Conservation (phyloP, 768 basidiomycete genomes). For the Asterophora lycoperdoides region DNA sequence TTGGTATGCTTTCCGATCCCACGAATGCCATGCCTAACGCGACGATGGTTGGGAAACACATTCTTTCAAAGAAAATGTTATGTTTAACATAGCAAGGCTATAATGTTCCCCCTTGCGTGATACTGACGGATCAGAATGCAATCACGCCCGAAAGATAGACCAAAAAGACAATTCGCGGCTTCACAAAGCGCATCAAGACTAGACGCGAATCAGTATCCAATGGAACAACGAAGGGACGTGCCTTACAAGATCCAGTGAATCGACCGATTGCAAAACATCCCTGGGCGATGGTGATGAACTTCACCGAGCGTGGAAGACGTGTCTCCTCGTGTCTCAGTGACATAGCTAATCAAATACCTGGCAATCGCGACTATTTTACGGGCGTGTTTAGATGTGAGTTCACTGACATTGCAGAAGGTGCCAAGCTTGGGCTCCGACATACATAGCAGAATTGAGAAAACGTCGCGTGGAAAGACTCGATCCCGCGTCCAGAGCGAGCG, state of each 20-base stretch:
- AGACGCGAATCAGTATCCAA: neutral
- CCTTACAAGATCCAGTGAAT: constrained; percentile 28
- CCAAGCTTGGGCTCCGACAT: constrained; percentile 30
- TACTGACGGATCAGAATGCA: constrained; percentile 26
- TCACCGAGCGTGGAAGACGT: constrained; percentile 24
- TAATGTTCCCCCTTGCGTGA: constrained; percentile 26
- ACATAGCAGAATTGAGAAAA: constrained; percentile 31
- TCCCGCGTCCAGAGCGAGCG: constrained; percentile 27
- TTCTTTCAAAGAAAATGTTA: constrained; percentile 34
- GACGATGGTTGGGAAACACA: constrained; percentile 34
- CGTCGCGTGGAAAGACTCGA: constrained; percentile 28
- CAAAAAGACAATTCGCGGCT: constrained; percentile 27
- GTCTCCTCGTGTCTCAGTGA: constrained; percentile 23
- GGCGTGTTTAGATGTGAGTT: neutral
- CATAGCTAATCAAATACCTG: constrained; percentile 32
- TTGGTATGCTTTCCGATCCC: constrained; percentile 31
- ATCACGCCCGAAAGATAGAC: constrained; percentile 25
- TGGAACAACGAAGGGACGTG: neutral
- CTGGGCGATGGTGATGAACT: constrained; percentile 29
- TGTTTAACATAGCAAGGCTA: constrained; percentile 28
- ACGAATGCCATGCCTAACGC: constrained; percentile 31
- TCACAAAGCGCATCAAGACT: constrained; percentile 27
- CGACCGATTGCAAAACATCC: constrained; percentile 30
- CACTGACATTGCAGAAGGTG: too few relatives aligned
- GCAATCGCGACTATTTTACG: constrained; percentile 25